Conservation (phyloP, 768 basidiomycete species). For the Sporobolomyces pararoseus region DNA sequence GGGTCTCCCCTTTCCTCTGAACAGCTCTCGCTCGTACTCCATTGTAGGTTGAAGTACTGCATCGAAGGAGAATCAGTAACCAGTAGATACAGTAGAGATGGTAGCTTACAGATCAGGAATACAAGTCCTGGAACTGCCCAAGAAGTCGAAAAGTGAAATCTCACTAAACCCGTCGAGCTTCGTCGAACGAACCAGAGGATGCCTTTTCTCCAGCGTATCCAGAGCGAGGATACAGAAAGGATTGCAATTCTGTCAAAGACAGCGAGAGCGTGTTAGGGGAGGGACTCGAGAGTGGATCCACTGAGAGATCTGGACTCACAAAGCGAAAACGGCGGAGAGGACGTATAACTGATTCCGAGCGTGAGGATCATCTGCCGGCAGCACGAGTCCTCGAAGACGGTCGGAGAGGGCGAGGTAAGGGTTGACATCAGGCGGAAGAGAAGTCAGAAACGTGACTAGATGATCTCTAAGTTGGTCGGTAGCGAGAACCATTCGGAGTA, state of each 20-base stretch:
- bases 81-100: background rate
- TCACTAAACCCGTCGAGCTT: constrained; percentile 6
- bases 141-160: background rate
- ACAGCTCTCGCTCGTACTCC: background rate
- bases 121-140: constrained; percentile 10
- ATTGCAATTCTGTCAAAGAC: background rate
- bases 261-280: background rate
- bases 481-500: no score
- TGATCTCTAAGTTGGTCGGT: background rate
- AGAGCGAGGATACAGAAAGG: constrained; percentile 1
- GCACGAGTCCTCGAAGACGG: background rate
- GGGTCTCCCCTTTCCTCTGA: background rate
- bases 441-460: background rate
- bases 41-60: constrained; percentile 1
- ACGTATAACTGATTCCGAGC: background rate
- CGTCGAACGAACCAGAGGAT: constrained; percentile 13
- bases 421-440: background rate
- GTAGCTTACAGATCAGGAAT: constrained; percentile 7
- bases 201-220: background rate
- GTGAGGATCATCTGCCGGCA: background rate
- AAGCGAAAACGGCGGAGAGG: background rate
- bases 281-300: no score
- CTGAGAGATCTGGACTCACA: background rate
- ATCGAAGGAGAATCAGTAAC: no score
- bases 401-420: background rate